phyloP scores from a whole-genome alignment of 352 stramenopile genomes.

The Chrysophaeum taylorii region DNA sequence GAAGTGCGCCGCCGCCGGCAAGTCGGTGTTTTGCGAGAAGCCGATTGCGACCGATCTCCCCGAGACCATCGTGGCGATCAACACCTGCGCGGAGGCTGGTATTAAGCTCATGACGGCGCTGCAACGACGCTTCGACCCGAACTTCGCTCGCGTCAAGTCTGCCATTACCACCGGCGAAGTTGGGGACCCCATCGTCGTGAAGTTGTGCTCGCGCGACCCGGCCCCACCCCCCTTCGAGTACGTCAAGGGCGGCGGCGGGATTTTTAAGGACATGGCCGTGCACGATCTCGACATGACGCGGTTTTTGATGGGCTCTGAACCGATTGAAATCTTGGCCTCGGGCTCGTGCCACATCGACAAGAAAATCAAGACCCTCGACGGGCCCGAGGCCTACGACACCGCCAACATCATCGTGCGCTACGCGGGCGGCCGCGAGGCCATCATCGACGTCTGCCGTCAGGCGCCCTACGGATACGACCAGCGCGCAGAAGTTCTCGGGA shows the following conservation, averaged over 20 bases:
- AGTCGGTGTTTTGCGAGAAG: slow-evolving; percentile 91
- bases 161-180: slow-evolving; percentile 71
- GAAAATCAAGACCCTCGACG: slow-evolving; percentile 49
- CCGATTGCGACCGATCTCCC: slow-evolving; percentile 77
- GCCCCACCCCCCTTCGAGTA: slow-evolving; percentile 60
- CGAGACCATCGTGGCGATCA: slow-evolving; percentile 65
- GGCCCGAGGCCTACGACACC: slow-evolving; percentile 73
- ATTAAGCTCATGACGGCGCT: slow-evolving; percentile 91
- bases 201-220: slow-evolving; percentile 61
- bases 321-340: slow-evolving; percentile 55
- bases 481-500: slow-evolving; percentile 77
- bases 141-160: slow-evolving; percentile 73
- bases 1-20: slow-evolving; percentile 69
- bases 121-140: slow-evolving; percentile 81
- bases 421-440: slow-evolving; percentile 68
- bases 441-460: slow-evolving; percentile 85
- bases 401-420: slow-evolving; percentile 77
- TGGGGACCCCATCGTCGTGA: slow-evolving; percentile 67
- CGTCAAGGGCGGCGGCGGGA: slow-evolving; percentile 68
- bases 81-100: slow-evolving; percentile 52
- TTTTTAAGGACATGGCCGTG: slow-evolving; percentile 89
- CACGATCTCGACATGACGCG: slow-evolving; percentile 87
- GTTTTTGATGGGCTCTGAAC: slow-evolving; percentile 71
- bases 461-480: slow-evolving; percentile 87
- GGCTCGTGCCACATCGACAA: slow-evolving; percentile 67